Base-by-base conservation (phyloP, 2,329 filamentous ascomycete genomes). In the Fusarium caatingaense region DNA sequence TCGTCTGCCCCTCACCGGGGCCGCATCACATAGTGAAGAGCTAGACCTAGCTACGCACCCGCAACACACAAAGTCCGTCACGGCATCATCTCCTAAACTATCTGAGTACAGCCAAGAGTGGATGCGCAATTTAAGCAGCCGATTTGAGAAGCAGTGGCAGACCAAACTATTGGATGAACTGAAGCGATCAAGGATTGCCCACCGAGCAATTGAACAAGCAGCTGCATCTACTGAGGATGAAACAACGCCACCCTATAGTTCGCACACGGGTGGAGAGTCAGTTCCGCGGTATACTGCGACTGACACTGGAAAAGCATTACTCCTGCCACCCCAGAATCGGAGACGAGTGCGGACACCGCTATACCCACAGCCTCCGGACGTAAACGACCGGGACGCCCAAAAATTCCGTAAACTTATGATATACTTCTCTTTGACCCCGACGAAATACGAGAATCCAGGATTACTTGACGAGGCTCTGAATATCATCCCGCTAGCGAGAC, bases 361-460 rank as follows among this genome's bases (percentile, higher is more conserved):
- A 11, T 37, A 12, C 10, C 34, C 34, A 0, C 34, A 37, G 12
- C 87, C 93, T 23, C 95, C 96, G 8, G 85, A 88, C 41, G 76
- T 84, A 11, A 78, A 81, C 75, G 92, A 95, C 78, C 82, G 86
- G 56, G 84, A 87, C 20, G 92, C 91, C 1, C 85, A 92, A 66
- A 93, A 92, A 72, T 94, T 94, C 74, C 87, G 92, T 72, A 97
- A 92, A 80, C 87, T 97, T 66, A 86, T 98, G 45, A 88, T 97
- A 71, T 93, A 92, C 21, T 83, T 98, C 20, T 97, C 95, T 15
- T 86, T 92, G 62, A 97, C 93, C 45, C 96, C 96, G n/a, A 92
- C 91, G 21, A 96, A 95, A 78, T 99, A 97, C 83, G 96, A 99
- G 81, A 98, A 99, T 79, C 95, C 96, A 0, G 96, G 96, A 34